phyloP scores from a whole-genome alignment of 768 basidiomycete genomes.

The Auricularia sp. region DNA sequence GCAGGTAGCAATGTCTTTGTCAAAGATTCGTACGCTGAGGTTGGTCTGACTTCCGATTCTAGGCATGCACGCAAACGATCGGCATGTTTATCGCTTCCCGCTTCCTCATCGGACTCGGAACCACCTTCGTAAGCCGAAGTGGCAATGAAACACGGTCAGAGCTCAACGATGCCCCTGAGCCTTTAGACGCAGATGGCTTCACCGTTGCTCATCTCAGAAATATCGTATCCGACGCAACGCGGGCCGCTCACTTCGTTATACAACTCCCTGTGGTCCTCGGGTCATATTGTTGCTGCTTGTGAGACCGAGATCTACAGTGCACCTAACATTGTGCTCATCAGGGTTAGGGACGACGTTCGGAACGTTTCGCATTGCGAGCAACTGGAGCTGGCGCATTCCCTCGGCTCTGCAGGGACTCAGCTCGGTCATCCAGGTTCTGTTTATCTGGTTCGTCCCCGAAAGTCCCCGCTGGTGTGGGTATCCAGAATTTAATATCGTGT shows the following conservation, averaged over 20 bases:
- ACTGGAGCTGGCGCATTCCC: constrained; percentile 28
- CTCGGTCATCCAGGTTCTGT: constrained; percentile 20
- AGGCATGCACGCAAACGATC: constrained; percentile 30
- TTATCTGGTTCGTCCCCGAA: constrained; percentile 29
- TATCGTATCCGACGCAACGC: constrained; percentile 63
- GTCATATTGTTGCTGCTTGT: constrained; percentile 34
- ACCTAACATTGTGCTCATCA: neutral
- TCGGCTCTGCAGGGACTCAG: constrained; percentile 23
- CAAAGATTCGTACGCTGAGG: neutral
- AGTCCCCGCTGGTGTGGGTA: constrained; percentile 25
- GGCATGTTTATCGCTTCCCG: constrained; percentile 52
- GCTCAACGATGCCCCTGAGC: neutral
- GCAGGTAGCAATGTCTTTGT: constrained; percentile 31
- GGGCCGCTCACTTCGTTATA: constrained; percentile 53
- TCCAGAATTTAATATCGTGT: neutral
- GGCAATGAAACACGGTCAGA: constrained; percentile 14
- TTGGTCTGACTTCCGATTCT: neutral
- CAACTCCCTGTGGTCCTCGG: constrained; percentile 52
- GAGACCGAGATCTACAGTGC: constrained; percentile 21
- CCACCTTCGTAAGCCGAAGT: constrained; percentile 8
- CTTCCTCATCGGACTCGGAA: constrained; percentile 17
- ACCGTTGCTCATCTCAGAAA: constrained; percentile 56
- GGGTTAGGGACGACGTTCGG: constrained; percentile 40
- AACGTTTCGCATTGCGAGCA: constrained; percentile 45
- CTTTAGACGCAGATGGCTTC: constrained; percentile 34